Percentiles rank a stretch among this genome's conserved stretches.
Evolutionary conservation across 805 yeast species (phyloP).

Genomic region (Saccharomycopsis capsularis): DNA sequence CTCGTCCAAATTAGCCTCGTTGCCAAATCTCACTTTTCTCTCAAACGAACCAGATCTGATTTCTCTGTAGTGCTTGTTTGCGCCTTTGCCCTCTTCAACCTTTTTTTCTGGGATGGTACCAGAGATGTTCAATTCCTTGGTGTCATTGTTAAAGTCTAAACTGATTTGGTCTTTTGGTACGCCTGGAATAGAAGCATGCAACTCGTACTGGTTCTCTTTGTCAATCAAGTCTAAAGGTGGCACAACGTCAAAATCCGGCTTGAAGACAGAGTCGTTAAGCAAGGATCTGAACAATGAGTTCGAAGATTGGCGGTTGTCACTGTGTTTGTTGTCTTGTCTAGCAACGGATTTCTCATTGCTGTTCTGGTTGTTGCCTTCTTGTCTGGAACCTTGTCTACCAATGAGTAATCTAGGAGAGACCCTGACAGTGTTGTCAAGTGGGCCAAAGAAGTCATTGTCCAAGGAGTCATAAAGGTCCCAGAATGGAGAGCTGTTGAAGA

Average conservation of each 20-base stretch:
- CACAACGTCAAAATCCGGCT: constrained; percentile 14
- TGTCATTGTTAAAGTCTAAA: constrained; percentile 32
- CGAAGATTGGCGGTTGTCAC: not conserved
- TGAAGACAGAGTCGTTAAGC: not conserved
- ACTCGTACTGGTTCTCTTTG: constrained; percentile 27
- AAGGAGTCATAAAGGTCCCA: constrained; percentile 6
- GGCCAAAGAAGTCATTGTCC: constrained; percentile 8
- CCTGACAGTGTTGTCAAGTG: constrained; percentile 3
- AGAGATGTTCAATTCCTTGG: constrained; percentile 31
- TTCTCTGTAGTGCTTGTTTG: constrained; percentile 23
- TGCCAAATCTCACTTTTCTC: constrained; percentile 29
- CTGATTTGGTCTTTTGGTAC: constrained; percentile 29
- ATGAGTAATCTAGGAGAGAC: constrained; percentile 6
- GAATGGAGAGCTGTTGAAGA: constrained; percentile 3
- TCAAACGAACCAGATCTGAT: constrained; percentile 27
- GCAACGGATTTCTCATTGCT: not conserved
- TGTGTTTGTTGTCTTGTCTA: not conserved
- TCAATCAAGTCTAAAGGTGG: constrained; percentile 34
- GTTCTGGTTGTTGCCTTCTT: not conserved
- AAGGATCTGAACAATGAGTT: not conserved
- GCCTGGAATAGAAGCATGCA: constrained; percentile 33
- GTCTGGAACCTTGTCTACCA: not conserved
- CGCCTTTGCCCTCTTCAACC: not conserved
- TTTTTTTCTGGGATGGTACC: constrained; percentile 24
- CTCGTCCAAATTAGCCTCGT: constrained; percentile 27